These are phyloP conservation scores for Phytophthora megakarya DNA, from an alignment of 352 stramenopile genomes.

Conservation along the genomic window DNA sequence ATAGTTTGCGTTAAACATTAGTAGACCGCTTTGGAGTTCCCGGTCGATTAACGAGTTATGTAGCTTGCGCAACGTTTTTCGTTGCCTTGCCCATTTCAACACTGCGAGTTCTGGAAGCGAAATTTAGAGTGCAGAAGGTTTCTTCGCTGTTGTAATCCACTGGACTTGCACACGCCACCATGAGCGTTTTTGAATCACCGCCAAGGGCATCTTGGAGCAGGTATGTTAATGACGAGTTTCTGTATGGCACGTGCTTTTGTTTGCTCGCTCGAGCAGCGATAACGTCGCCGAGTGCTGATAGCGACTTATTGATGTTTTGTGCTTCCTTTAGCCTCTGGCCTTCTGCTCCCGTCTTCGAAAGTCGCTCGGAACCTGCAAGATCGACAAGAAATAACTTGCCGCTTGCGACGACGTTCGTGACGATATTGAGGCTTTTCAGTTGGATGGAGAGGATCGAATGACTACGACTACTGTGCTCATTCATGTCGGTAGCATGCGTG, in stretches of 20 bases:
- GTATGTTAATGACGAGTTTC: conserved; percentile 95
- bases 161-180: conserved; percentile 91
- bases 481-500: conserved; percentile 89
- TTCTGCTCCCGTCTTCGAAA: conserved; percentile 90
- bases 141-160: conserved; percentile 93
- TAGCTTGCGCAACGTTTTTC: conserved; percentile 72
- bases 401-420: conserved; percentile 71
- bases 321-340: conserved; percentile 90
- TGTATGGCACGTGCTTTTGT: conserved; percentile 93
- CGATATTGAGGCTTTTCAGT: conserved; percentile 82
- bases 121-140: conserved; percentile 94
- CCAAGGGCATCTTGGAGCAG: conserved; percentile 93
- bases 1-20: conserved; percentile 15
- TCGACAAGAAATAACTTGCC: conserved; percentile 90
- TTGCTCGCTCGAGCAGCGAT: conserved; percentile 91
- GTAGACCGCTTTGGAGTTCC: conserved; percentile 1
- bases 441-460: conserved; percentile 89
- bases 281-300: conserved; percentile 97
- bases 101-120: conserved; percentile 81
- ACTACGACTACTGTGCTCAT: conserved; percentile 89
- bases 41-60: conserved; percentile 15
- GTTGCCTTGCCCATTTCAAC: conserved; percentile 91
- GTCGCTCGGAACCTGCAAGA: conserved; percentile 86
- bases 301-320: conserved; percentile 94
- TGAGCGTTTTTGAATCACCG: conserved; percentile 93